These are phyloP conservation scores for Gossypium lobatum DNA, from an alignment of 441 rosid genomes.

Conservation along the genomic window DNA sequence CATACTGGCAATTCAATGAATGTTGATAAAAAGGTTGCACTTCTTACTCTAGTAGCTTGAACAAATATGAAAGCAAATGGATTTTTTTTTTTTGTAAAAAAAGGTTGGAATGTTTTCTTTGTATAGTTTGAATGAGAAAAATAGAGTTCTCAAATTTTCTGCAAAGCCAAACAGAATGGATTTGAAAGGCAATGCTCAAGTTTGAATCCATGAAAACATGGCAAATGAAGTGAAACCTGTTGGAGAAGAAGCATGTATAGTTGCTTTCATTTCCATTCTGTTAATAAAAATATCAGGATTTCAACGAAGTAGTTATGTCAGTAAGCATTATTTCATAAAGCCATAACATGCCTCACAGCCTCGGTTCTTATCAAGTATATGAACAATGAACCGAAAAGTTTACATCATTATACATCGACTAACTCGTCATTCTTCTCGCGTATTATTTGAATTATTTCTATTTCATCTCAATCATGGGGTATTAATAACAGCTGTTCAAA, in stretches of 20 bases:
- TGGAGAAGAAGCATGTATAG: neutral
- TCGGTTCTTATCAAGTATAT: neutral
- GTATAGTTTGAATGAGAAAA: neutral
- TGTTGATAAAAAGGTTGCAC: no score
- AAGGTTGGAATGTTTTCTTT: neutral
- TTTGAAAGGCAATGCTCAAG: neutral
- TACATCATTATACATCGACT: neutral
- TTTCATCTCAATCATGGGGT: slow-evolving; percentile 4
- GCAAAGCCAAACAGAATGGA: neutral
- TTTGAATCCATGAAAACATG: neutral
- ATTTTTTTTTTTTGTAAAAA: neutral
- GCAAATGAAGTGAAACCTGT: neutral
- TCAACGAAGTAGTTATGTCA: neutral
- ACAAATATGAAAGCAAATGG: neutral
- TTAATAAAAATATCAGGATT: neutral
- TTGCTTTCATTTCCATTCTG: neutral
- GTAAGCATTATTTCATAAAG: neutral
- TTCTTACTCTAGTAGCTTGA: neutral
- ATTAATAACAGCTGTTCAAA: neutral
- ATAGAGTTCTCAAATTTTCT: neutral
- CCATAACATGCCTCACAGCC: neutral
- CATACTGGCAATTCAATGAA: neutral
- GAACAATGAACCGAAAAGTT: neutral
- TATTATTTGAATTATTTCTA: neutral
- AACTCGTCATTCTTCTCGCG: neutral